Base-by-base conservation (phyloP, 2,329 filamentous ascomycete species). In the Curvularia hawaiiensis region DNA sequence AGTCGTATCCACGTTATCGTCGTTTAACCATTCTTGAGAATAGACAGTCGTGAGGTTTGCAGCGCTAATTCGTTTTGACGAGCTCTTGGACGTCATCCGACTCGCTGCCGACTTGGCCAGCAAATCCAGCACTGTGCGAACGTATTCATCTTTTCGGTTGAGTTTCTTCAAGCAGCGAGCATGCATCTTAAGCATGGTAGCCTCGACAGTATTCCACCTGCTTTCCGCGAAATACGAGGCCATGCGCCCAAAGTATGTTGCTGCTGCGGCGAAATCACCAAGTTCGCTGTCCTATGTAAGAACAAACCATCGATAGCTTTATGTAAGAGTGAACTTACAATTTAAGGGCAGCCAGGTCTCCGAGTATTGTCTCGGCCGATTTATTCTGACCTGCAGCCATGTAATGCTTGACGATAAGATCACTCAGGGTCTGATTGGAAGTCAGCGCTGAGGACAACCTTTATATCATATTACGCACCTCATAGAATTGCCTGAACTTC, bases 121-220 rank as follows among this genome's bases (percentile, higher is more conserved):
- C 1, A 97, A 79, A 67, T 90, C 89, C 14, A 97, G 80, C 9
- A 91, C 83, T 9, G 90, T 88, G 24, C 86, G 85, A 16, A 93
- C 87, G 68, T 92, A 96, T 60, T 96, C 91, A 51, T 94, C 90
- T 58, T 87, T 87, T 14, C 87, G 86, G 48, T 89, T 82, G 28
- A 97, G 83, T 65, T 91, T 84, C 63, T 90, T 89, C 28, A 99
- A 82, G 73, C 93, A 98, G 48, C 85, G 84, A 0, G 90, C 86
- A 72, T 97, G 95, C 83, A 97, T 89, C 62, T 91, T 85, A 6
- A 98, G 83, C 84, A 97, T 90, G 0, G 89, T 89, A 3, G 92
- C 80, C 71, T 98, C 92, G 12, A 97, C 81, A 0, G 88, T 80
- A 52, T 84, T 87, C 93, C 95, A 98, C 45, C 88, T 85, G 55